Evolutionary conservation across 129 eudicot species (phyloP), one percentile per base, ranked within the genome.

Genomic region (Flaveria sonorensis): DNA sequence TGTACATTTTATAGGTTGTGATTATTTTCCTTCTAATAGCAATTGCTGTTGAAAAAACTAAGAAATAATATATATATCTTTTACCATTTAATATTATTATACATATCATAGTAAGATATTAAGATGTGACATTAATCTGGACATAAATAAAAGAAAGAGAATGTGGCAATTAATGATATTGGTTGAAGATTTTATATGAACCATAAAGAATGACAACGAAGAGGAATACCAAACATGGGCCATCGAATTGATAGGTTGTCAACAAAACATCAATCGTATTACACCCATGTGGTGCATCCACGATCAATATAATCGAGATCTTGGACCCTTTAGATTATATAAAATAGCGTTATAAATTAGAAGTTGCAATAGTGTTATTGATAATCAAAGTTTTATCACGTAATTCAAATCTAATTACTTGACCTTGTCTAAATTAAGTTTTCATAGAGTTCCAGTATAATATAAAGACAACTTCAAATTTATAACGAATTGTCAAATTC

Each of bases 181-280:
- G 79, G 69, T 73, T 21, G 20, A 52, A 80, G 75, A 30, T 80
- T 66, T 74, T 61, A 70, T 45, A 53, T 80, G 82, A 71, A 79
- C 71, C 61, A 79, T 51, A 71, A 47, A 67, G 80, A 81, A 81
- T 66, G 84, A 74, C 80, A 73, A 67, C 71, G 11, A 78, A 59
- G 30, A 30, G 30, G 43, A 78, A 70, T 45, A 57, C 62, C 21
- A 60, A 81, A 80, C 83, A 73, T 56, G 71, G 80, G 75, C 76
- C 75, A 66, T 56, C 11, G 26, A 68, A 56, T 80, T 70, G 11
- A 80, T 74, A 55, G 84, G 84, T 80, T 80, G 84, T 80, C 80
- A 80, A 80, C 68, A 51, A 73, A 67, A 80, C 75, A 73, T 73
- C 83, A 53, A 47, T 53, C 66, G 52, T 60, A 73, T 74, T 73